Base-by-base conservation (phyloP, 2,329 filamentous ascomycete species). In the Sclerotinia trifoliorum region DNA sequence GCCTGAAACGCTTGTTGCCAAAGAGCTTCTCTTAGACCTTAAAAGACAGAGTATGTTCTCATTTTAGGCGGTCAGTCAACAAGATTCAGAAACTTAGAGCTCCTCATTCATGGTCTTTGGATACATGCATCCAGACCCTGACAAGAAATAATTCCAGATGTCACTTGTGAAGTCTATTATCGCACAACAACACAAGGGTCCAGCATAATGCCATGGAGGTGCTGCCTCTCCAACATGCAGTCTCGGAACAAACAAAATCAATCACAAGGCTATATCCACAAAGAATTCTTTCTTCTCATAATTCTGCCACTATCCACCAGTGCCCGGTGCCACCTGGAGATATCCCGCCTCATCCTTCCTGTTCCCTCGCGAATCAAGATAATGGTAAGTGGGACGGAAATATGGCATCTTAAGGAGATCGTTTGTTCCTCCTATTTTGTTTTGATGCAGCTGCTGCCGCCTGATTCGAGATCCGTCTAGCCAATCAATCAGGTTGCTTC, bases 41-140 rank as follows among this genome's bases (percentile, higher is more conserved):
- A 7, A 11, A 21, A 11, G 21, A 17, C 15, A 5, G 7, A 49
- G 21, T 49, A 1, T 19, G 10, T 35, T 13, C 10, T n/a, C 7
- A n/a, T 10, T 13, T 11, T 2, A 57, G 6, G 4, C 5, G 7
- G 0, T 11, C 29, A 7, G 2, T 21, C 3, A n/a, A 24, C 7
- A n/a, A 35, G 7, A 24, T 29, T 49, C 5, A 0, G 5, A 19
- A 10, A 4, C 2, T 5, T 19, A 32, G n/a, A 26, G 1, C 15
- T 35, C 11, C 46, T 24, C n/a, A 24, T 51, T 21, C 10, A 24
- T 13, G 35, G 24, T 5, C 13, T 10, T 2, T 21, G 35, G 19
- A 4, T 24, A 29, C 13, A 62, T 19, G 6, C 3, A 2, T 39
- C 0, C 10, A 49, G 2, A 19, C 4, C 21, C 4, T 6, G 32